A percentile compares a stretch with the other conserved stretches of the same genome.
phyloP scores from a whole-genome alignment of 2,329 filamentous ascomycete genomes.

The Gaeumannomyces tritici region DNA sequence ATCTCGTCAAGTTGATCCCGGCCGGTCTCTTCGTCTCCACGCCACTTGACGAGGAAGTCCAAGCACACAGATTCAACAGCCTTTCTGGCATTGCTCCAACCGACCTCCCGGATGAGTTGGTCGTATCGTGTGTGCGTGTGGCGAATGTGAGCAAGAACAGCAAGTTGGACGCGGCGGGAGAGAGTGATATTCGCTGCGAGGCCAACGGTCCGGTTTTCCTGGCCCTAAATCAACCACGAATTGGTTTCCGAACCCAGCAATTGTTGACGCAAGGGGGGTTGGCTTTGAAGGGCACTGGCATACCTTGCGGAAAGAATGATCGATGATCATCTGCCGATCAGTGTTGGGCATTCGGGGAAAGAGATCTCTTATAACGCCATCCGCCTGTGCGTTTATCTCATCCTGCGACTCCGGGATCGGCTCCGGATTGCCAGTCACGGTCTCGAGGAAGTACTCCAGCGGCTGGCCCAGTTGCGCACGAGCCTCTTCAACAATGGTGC shows the following conservation, averaged over 20 bases:
- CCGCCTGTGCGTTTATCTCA: constrained; percentile 53
- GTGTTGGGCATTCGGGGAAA: constrained; percentile 58
- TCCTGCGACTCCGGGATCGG: constrained; percentile 49
- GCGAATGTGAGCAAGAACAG: constrained; percentile 56
- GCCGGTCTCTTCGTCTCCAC: constrained; percentile 59
- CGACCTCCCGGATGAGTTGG: constrained; percentile 45
- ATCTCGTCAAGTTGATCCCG: constrained; percentile 60
- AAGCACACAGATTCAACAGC: constrained; percentile 51
- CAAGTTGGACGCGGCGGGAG: constrained; percentile 53
- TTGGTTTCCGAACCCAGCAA: too few species aligned
- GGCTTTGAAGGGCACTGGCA: constrained; percentile 13
- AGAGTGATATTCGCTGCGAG: constrained; percentile 45
- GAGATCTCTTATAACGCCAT: constrained; percentile 51
- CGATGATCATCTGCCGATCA: constrained; percentile 52
- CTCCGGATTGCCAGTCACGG: constrained; percentile 29
- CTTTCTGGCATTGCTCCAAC: constrained; percentile 50
- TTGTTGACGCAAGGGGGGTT: too few species aligned
- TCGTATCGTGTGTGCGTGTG: constrained; percentile 61
- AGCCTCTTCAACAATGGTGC: constrained; percentile 50
- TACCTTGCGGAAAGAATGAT: constrained; percentile 55
- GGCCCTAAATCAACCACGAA: constrained; percentile 1
- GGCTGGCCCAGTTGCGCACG: constrained; percentile 16
- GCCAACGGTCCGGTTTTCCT: constrained; percentile 44
- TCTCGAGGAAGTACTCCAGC: constrained; percentile 9
- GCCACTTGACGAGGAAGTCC: constrained; percentile 61